These are phyloP conservation scores for Protomyces macrosporus DNA, from an alignment of 1,139 yeast species.

Conservation along the genomic window DNA sequence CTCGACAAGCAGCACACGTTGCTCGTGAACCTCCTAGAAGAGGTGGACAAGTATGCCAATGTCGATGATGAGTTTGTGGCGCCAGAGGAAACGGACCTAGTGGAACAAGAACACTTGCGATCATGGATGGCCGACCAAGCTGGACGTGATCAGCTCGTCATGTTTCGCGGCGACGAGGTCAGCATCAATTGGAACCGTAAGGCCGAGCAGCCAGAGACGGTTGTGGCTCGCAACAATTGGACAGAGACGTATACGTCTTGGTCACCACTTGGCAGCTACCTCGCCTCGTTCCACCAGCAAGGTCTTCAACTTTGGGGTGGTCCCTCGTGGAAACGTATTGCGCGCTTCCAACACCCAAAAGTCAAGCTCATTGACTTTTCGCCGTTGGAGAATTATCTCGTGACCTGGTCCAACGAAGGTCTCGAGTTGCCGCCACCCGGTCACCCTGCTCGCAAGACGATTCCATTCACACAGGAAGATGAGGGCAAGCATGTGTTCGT, in stretches of 20 bases:
- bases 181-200: constrained; percentile 86
- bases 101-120: constrained; percentile 59
- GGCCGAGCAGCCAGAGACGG: constrained; percentile 68
- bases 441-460: constrained; percentile 53
- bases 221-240: constrained; percentile 71
- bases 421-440: constrained; percentile 64
- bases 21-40: constrained; percentile 73
- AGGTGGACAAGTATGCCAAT: constrained; percentile 74
- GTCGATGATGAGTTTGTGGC: constrained; percentile 60
- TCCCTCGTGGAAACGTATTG: constrained; percentile 63
- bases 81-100: constrained; percentile 48
- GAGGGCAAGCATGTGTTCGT: constrained; percentile 91
- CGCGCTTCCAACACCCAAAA: constrained; percentile 82
- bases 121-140: constrained; percentile 86
- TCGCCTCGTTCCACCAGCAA: constrained; percentile 85
- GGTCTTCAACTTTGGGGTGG: constrained; percentile 99
- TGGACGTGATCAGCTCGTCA: constrained; percentile 84
- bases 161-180: constrained; percentile 75
- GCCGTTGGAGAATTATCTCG: constrained; percentile 84
- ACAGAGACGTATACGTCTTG: constrained; percentile 83
- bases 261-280: constrained; percentile 88
- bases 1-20: constrained; percentile 90
- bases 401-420: constrained; percentile 85
- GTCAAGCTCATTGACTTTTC: constrained; percentile 88
- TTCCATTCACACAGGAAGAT: constrained; percentile 82